Evolutionary conservation across 164 flowering plant species (phyloP), one percentile per base, ranked within the genome.

Genomic region (Vitis rupestris): DNA sequence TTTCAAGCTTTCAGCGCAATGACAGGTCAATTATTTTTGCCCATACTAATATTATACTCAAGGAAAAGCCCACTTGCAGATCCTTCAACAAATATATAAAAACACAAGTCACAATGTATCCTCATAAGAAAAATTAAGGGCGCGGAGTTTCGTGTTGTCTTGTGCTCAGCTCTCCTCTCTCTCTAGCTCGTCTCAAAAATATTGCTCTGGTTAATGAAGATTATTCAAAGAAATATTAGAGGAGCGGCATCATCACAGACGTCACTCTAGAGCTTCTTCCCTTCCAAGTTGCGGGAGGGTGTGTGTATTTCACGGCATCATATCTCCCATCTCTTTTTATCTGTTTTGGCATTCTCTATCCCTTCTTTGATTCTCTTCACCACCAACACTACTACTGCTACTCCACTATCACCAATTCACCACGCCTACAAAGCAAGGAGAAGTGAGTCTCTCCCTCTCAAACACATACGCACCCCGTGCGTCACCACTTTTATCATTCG

Each of bases 361-460:
- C 29, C 17, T 50, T 55, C 49, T 57, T 29, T 13, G 53, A 29
- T 31, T 49, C 57, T 59, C 64, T 52, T 55, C 73, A 29, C 50
- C 37, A 63, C 55, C 44, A 63, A 8, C 15, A 12, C 54, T n/a
- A 14, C 47, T 51, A 49, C 47, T 54, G 65, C 37, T 23, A 60
- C 16, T 15, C 30, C 58, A 10, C 70, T 19, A 50, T 63, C 64
- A 63, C 31, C 19, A 51, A 31, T 13, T 61, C 61, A 53, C 66
- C 80, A 80, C 76, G 82, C 78, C 74, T 10, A 68, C 65, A 59
- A 77, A 72, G 27, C 75, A 76, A 66, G 73, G 71, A 70, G 76
- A 79, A 77, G 83, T 82, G 60, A 70, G 80, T 44, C 69, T 65
- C 65, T 59, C 67, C 51, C 70, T 23, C 69, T 58, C 64, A 55